Base-by-base conservation (phyloP, 208 protist genomes). In the Trypanosoma caninum region DNA sequence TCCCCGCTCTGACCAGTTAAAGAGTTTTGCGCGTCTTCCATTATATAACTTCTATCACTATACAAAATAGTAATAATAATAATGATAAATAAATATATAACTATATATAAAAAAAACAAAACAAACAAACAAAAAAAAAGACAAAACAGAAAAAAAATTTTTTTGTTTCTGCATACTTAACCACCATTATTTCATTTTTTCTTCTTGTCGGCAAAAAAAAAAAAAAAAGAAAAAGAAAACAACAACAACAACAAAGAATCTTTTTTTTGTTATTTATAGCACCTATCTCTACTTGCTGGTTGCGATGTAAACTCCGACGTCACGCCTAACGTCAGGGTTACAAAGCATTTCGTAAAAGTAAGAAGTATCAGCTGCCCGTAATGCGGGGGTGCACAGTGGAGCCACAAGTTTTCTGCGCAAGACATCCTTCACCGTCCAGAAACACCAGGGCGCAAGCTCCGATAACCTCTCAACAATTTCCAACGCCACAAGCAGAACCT, bases 351-450 rank as follows among this genome's bases (percentile, higher is more conserved):
- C 70, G 60, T 79, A 83, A 28, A 82, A 77, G 55, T 73, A 74
- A 14, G 48, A 66, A 20, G 65, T 78, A 40, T 93, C 85, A 11
- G 75, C 72, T 3, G 68, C 54, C 18, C 85, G 79, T 11, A 89
- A 76, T 8, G 69, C 75, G 7, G 42, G 70, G 1, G 75, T 82
- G 58, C 67, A 76, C 1, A 93, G 65, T 1, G 80, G 82, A 16
- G 78, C 65, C 2, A 93, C 54, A 18, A 89, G 50, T 2, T 57
- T 52, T 33, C 69, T 64, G 0, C 86, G 60, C 18, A 69, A 77
- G 28, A 63, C 37, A 45, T 88, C 78, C 68, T 89, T 89, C 23
- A 80, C 69, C 38, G 83, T 65, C 82, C 82, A 93, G 56, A 74
- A 89, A 0, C 82, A 78, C 25, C 66, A 73, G 1, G 75, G 72